Percentiles rank a stretch among this genome's conserved stretches.
Evolutionary conservation across 2,329 filamentous ascomycete genomes (phyloP).

Genomic region (Epichloe glyceriae): DNA sequence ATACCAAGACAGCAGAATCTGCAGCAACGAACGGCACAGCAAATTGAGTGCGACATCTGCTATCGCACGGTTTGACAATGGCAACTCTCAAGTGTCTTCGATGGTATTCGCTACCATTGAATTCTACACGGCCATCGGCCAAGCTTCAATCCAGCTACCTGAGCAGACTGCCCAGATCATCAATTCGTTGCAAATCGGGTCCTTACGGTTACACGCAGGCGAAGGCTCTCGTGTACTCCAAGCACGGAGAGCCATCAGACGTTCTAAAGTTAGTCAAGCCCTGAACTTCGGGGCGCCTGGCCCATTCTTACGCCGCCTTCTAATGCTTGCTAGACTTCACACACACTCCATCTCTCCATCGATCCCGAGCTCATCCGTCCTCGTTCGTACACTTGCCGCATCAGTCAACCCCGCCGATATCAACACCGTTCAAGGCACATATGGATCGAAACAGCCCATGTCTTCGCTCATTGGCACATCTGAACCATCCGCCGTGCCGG

Average conservation of each 20-base stretch:
- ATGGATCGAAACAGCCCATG: slow-evolving; percentile 74
- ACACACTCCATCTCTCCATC: slow-evolving; percentile 64
- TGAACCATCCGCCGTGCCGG: slow-evolving; percentile 63
- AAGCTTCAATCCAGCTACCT: slow-evolving; percentile 7
- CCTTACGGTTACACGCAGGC: slow-evolving; percentile 75
- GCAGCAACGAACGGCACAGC: neutral
- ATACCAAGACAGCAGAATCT: neutral
- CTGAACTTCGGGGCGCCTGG: neutral
- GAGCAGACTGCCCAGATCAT: slow-evolving; percentile 12
- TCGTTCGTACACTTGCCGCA: slow-evolving; percentile 76
- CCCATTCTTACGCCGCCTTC: neutral
- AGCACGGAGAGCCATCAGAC: slow-evolving; percentile 62
- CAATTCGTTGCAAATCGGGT: slow-evolving; percentile 39
- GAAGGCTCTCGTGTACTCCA: slow-evolving; percentile 65
- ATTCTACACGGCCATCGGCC: slow-evolving; percentile 11
- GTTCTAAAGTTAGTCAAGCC: slow-evolving; percentile 42
- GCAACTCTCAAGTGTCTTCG: slow-evolving; percentile 12
- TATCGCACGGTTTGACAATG: slow-evolving; percentile 9
- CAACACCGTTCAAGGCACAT: slow-evolving; percentile 95
- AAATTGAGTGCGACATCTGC: neutral
- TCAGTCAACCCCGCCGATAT: slow-evolving; percentile 97
- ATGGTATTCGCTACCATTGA: slow-evolving; percentile 11
- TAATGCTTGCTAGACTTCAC: slow-evolving; percentile 41
- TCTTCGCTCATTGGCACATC: slow-evolving; percentile 63
- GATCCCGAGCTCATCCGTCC: slow-evolving; percentile 50